phyloP scores from a whole-genome alignment of 371 early-diverging fungal species.

The Fennellomyces sp. region DNA sequence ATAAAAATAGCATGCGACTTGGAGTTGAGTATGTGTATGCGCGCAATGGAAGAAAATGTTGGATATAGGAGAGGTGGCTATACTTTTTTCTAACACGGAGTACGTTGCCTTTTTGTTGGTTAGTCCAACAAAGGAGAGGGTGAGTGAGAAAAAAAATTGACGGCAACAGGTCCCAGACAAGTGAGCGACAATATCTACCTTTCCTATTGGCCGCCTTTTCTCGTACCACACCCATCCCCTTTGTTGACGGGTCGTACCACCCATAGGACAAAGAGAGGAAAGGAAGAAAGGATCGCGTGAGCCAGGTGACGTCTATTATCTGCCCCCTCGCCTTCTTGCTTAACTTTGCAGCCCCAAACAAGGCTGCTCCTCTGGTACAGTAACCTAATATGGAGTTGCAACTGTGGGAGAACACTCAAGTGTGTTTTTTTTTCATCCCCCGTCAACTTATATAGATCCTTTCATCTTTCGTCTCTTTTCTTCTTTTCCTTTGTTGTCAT shows the following conservation, averaged over 20 bases:
- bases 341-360: not conserved
- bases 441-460: not conserved
- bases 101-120: not conserved
- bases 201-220: too few relatives aligned
- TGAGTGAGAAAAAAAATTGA: not conserved
- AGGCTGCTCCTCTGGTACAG: not conserved
- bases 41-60: not conserved
- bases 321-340: not conserved
- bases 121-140: not conserved
- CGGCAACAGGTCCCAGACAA: not conserved
- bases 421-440: not conserved
- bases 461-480: not conserved
- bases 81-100: not conserved
- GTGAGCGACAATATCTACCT: not conserved
- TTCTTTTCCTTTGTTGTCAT: constrained; percentile 1
- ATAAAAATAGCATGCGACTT: constrained; percentile 2
- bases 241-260: constrained; percentile 5
- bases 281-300: not conserved
- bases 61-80: not conserved
- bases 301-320: not conserved
- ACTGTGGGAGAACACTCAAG: too few relatives aligned
- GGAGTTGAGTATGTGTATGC: not conserved
- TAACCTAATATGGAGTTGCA: not conserved
- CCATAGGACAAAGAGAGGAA: not conserved
- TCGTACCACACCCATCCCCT: not conserved